A percentile compares a stretch with the other conserved stretches of the same genome.
These are phyloP conservation scores for Botrytis cinerea DNA, from an alignment of 2,329 filamentous ascomycete genomes.

Conservation along the genomic window DNA sequence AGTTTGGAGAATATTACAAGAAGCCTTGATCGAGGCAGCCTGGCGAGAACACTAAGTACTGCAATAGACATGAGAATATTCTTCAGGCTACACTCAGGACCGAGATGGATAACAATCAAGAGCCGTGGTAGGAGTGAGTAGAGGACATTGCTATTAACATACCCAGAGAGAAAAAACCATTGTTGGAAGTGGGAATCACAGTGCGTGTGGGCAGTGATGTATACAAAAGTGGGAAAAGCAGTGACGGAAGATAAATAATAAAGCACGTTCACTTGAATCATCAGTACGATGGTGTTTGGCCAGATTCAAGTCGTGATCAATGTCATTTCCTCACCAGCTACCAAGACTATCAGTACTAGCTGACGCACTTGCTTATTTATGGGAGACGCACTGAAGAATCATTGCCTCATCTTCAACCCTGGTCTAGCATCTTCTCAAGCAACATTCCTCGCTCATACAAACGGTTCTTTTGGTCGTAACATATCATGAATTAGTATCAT, in stretches of 20 bases:
- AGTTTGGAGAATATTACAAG: background rate
- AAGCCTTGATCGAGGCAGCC: background rate
- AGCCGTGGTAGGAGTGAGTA: background rate
- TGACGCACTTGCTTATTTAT: background rate
- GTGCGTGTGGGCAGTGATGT: background rate
- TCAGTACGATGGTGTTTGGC: background rate
- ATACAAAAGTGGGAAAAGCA: background rate
- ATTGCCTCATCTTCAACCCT: background rate
- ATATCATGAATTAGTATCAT: conserved; percentile 17
- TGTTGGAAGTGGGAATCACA: background rate
- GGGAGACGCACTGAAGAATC: background rate
- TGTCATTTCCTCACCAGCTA: background rate
- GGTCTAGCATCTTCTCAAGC: background rate
- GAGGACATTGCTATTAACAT: background rate
- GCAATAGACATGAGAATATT: background rate
- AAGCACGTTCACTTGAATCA: background rate
- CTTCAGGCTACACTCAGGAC: background rate
- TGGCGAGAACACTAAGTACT: background rate
- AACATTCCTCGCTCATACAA: conserved; percentile 29
- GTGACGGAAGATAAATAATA: background rate
- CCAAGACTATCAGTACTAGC: background rate
- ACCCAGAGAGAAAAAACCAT: background rate
- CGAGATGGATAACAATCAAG: background rate
- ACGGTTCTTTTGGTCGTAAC: conserved; percentile 25
- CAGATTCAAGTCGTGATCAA: background rate